Evolutionary conservation across 768 basidiomycete genomes (phyloP).

Genomic region (Rhodotorula graminis): DNA sequence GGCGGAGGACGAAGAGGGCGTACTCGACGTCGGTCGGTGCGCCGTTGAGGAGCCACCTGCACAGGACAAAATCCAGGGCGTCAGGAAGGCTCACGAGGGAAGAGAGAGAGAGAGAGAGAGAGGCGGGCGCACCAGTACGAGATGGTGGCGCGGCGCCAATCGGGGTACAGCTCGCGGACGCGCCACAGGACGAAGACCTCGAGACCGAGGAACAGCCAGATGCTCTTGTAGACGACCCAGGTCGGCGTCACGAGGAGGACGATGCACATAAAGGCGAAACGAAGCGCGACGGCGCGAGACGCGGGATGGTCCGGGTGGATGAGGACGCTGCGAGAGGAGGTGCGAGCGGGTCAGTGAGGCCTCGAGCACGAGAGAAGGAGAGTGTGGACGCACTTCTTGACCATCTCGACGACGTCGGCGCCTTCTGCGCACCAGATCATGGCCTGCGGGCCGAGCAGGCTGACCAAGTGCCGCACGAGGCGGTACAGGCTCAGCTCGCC

Average conservation of each 20-base stretch:
- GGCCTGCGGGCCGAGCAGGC: conserved; percentile 6
- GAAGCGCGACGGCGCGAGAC: neutral
- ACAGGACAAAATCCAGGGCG: neutral
- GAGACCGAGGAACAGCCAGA: neutral
- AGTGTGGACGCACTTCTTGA: conserved; percentile 21
- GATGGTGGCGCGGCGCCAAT: conserved; percentile 15
- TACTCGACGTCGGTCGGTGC: conserved; percentile 33
- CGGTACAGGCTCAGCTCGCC: conserved; percentile 19
- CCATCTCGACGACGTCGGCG: conserved; percentile 12
- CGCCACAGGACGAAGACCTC: conserved; percentile 33
- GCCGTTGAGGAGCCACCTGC: conserved; percentile 30
- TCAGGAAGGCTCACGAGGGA: too few species aligned
- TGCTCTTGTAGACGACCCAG: conserved; percentile 13
- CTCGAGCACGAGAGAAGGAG: neutral
- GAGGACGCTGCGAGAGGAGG: conserved; percentile 10
- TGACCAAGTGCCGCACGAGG: neutral
- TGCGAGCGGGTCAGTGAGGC: neutral
- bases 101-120: too few species aligned
- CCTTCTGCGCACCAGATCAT: conserved; percentile 1
- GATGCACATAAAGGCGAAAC: conserved; percentile 5
- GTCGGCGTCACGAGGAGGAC: conserved; percentile 9
- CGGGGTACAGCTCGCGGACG: conserved; percentile 12
- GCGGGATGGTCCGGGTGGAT: conserved; percentile 29
- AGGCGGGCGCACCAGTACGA: conserved; percentile 21
- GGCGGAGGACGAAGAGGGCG: conserved; percentile 12